Percentiles rank a stretch among this genome's conserved stretches.
These are phyloP conservation scores for Cytospora mali DNA, from an alignment of 2,329 filamentous ascomycete species.

Conservation along the genomic window DNA sequence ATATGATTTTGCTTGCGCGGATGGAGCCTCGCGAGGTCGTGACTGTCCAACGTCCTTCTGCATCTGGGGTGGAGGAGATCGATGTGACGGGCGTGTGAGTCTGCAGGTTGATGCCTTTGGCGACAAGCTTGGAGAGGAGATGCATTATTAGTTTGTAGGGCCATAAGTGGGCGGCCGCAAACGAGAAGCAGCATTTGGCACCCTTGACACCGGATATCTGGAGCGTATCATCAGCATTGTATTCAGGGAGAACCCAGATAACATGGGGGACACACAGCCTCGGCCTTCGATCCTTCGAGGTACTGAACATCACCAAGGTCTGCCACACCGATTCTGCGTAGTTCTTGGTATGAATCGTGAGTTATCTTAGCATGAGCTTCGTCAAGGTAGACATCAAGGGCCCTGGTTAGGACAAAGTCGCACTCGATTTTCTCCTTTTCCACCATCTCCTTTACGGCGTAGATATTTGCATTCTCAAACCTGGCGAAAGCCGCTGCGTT, in stretches of 20 bases:
- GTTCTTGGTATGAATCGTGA: slow-evolving; percentile 35
- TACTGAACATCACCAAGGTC: slow-evolving; percentile 36
- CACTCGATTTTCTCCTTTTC: slow-evolving; percentile 26
- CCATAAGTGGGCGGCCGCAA: slow-evolving; percentile 34
- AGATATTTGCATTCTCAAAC: slow-evolving; percentile 48
- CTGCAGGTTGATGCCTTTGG: slow-evolving; percentile 16
- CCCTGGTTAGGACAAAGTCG: slow-evolving; percentile 44
- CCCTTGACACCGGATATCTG: slow-evolving; percentile 40
- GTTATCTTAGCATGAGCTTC: slow-evolving; percentile 30
- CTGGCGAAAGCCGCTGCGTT: slow-evolving; percentile 54
- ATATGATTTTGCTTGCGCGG: slow-evolving; percentile 55
- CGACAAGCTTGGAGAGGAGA: slow-evolving; percentile 31
- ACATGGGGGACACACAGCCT: slow-evolving; percentile 13
- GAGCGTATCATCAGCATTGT: slow-evolving; percentile 1
- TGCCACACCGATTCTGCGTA: slow-evolving; percentile 35
- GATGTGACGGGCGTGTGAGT: slow-evolving; percentile 15
- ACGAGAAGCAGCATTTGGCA: slow-evolving; percentile 38
- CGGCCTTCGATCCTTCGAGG: slow-evolving; percentile 28
- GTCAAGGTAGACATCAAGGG: slow-evolving; percentile 42
- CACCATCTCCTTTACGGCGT: slow-evolving; percentile 46
- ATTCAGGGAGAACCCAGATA: no score
- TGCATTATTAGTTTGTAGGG: slow-evolving; percentile 37
- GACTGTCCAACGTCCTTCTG: slow-evolving; percentile 45
- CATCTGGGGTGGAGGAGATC: slow-evolving; percentile 29
- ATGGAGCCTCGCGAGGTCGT: slow-evolving; percentile 58